Evolutionary conservation across 768 basidiomycete species (phyloP).

Genomic region (Macrolepiota dolichaula): DNA sequence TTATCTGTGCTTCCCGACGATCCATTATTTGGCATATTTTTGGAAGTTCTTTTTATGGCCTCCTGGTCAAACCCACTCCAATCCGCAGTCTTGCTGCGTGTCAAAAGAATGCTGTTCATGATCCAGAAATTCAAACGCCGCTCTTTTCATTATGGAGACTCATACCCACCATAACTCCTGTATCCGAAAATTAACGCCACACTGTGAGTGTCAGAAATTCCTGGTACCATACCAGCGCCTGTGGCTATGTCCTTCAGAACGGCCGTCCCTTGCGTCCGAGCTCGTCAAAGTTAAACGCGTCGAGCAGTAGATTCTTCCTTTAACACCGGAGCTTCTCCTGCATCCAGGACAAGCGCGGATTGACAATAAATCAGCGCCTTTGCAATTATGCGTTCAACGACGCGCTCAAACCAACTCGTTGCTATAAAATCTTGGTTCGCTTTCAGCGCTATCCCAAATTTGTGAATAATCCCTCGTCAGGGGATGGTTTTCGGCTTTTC

Average conservation of each 20-base stretch:
- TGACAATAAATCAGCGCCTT: conserved; percentile 79
- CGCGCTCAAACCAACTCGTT: no score
- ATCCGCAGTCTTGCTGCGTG: neutral
- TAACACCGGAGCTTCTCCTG: neutral
- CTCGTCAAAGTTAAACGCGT: neutral
- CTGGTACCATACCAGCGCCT: neutral
- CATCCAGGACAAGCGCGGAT: conserved; percentile 70
- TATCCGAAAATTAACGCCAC: neutral
- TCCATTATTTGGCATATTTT: neutral
- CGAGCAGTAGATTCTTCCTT: neutral
- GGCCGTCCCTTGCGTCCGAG: neutral
- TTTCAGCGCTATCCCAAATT: no score
- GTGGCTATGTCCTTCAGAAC: neutral
- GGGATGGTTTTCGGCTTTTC: no score
- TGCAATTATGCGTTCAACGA: no score
- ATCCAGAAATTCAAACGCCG: neutral
- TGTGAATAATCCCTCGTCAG: no score
- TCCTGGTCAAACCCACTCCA: no score
- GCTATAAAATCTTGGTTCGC: no score
- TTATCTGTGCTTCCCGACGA: neutral
- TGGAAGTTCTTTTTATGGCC: no score
- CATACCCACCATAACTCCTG: neutral
- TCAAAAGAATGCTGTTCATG: neutral
- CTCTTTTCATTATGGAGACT: neutral
- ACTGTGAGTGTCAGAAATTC: neutral